Conservation (phyloP, 371 early-diverging fungal genomes). For the Mortierella sp. region DNA sequence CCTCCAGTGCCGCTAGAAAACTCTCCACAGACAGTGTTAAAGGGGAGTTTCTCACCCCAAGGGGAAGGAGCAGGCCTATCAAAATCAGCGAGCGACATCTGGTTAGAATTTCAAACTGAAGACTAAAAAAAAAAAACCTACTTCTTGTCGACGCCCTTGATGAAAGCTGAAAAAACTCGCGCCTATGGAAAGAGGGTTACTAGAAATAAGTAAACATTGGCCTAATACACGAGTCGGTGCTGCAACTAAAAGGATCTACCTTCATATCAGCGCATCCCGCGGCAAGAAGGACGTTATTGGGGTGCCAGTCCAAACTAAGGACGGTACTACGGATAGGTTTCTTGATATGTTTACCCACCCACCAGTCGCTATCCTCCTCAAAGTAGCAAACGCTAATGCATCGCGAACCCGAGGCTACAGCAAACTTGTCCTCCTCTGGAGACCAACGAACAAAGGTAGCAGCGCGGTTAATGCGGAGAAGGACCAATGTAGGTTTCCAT, state of each 20-base stretch:
- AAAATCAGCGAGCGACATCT: neutral
- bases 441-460: conserved; percentile 97
- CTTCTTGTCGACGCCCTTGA: conserved; percentile 96
- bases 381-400: conserved; percentile 95
- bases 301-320: conserved; percentile 95
- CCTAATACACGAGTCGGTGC: neutral
- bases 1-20: conserved; percentile 85
- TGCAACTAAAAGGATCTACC: conserved; percentile 43
- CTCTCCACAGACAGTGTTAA: conserved; percentile 94
- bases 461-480: conserved; percentile 95
- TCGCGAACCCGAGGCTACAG: conserved; percentile 94
- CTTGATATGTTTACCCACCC: conserved; percentile 95
- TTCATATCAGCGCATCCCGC: conserved; percentile 96
- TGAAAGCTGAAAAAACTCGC: conserved; percentile 94
- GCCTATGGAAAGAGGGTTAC: conserved; percentile 61
- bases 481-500: conserved; percentile 96
- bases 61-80: conserved; percentile 76
- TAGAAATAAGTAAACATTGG: neutral
- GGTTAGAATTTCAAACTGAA: neutral
- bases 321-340: conserved; percentile 95
- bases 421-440: conserved; percentile 98
- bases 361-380: conserved; percentile 97
- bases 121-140: conserved; percentile 37
- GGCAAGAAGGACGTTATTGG: conserved; percentile 95
- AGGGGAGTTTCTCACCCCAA: conserved; percentile 96